A percentile compares a stretch with the other conserved stretches of the same genome.
Conservation (phyloP, 768 basidiomycete genomes). For the Cystofilobasidium bisporidii region DNA sequence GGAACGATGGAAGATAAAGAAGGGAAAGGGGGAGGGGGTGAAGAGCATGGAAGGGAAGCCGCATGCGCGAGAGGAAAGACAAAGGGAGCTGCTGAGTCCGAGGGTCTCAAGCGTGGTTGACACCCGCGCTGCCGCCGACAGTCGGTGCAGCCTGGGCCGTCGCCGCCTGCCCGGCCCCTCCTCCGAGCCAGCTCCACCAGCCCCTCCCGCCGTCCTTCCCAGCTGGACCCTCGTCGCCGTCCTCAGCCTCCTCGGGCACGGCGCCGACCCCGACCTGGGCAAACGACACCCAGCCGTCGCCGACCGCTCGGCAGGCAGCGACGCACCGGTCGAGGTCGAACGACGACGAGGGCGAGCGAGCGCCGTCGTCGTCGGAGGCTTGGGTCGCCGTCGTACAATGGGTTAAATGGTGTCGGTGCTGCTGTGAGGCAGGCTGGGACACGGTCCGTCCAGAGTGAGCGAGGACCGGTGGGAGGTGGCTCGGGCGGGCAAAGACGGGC, state of each 20-base stretch:
- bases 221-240: neutral
- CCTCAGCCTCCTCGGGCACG: neutral
- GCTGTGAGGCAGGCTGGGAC: neutral
- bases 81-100: too few species aligned
- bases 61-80: too few species aligned
- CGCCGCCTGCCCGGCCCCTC: neutral
- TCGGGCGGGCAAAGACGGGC: neutral
- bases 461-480: too few species aligned
- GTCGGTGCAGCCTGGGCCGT: neutral
- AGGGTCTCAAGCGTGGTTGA: too few species aligned
- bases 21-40: too few species aligned
- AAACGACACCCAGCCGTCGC: neutral
- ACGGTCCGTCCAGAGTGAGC: neutral
- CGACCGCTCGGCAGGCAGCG: neutral
- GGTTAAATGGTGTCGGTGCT: too few species aligned
- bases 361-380: too few species aligned
- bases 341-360: too few species aligned
- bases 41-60: too few species aligned
- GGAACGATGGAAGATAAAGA: too few species aligned
- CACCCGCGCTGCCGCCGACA: too few species aligned
- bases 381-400: too few species aligned
- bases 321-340: slow-evolving; percentile 2
- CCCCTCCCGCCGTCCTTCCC: neutral
- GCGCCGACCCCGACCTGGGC: neutral
- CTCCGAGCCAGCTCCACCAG: neutral